phyloP scores from a whole-genome alignment of 2,329 filamentous ascomycete genomes.

The Penicillium nordicum region DNA sequence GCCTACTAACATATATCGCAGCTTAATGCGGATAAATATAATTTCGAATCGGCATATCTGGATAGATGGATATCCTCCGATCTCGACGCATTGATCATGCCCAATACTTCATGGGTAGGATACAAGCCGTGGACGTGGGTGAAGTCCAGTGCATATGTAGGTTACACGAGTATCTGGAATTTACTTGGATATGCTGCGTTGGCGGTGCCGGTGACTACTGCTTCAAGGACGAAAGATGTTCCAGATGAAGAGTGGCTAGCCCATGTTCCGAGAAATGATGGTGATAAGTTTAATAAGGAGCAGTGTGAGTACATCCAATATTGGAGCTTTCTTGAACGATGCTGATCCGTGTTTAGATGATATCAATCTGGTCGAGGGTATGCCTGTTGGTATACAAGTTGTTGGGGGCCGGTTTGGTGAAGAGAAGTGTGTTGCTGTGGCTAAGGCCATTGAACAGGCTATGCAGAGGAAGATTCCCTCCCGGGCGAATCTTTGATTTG shows the following conservation, averaged over 20 bases:
- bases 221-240: slow-evolving; percentile 28
- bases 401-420: slow-evolving; percentile 34
- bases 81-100: slow-evolving; percentile 36
- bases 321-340: fast-evolving
- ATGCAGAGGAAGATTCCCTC: slow-evolving; percentile 11
- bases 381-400: slow-evolving; percentile 36
- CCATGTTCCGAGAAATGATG: slow-evolving; percentile 31
- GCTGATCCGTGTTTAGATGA: slow-evolving; percentile 24
- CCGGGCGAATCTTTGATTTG: slow-evolving; percentile 15
- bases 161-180: slow-evolving; percentile 38
- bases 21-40: slow-evolving; percentile 29
- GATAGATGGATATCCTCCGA: slow-evolving; percentile 29
- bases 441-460: slow-evolving; percentile 31
- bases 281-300: slow-evolving; percentile 33
- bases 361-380: slow-evolving; percentile 30
- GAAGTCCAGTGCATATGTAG: slow-evolving; percentile 34
- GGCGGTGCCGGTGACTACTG: slow-evolving; percentile 31
- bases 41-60: slow-evolving; percentile 29
- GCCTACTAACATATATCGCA: slow-evolving; percentile 1
- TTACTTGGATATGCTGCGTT: slow-evolving; percentile 34
- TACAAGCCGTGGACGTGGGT: slow-evolving; percentile 34
- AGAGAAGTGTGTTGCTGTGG: slow-evolving; percentile 33
- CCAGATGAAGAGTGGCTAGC: slow-evolving; percentile 28
- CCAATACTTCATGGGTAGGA: slow-evolving; percentile 32
- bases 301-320: slow-evolving; percentile 24